Evolutionary conservation across 495 filamentous ascomycete genomes (phyloP).

Genomic region (Polyplosphaeria fusca): DNA sequence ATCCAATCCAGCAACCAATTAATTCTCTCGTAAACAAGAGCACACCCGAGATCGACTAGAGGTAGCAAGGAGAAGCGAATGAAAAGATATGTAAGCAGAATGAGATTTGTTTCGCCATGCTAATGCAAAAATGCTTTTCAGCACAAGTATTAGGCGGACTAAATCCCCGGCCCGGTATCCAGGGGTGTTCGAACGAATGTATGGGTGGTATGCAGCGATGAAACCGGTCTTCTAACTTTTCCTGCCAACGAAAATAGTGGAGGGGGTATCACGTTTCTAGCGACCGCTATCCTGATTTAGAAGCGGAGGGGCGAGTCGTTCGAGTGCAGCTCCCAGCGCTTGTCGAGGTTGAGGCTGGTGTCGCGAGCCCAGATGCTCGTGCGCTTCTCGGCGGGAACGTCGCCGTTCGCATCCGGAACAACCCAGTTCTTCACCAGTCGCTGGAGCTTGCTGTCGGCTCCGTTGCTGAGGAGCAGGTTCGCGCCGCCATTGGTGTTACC

Average conservation of each 20-base stretch:
- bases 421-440: conserved; percentile 13
- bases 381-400: conserved; percentile 14
- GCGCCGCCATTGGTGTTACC: conserved; percentile 21
- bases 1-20: too few relatives aligned
- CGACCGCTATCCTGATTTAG: neutral
- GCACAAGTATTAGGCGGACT: neutral
- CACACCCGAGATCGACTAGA: too few relatives aligned
- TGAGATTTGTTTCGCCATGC: too few relatives aligned
- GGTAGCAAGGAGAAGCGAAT: too few relatives aligned
- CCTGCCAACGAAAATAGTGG: neutral
- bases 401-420: neutral
- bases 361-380: conserved; percentile 19
- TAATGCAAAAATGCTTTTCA: neutral
- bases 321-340: conserved; percentile 16
- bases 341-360: conserved; percentile 1
- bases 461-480: conserved; percentile 39
- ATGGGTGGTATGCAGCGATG: neutral
- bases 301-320: conserved; percentile 8
- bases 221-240: neutral
- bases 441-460: conserved; percentile 16
- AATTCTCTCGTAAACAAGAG: too few relatives aligned
- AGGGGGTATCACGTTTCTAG: neutral
- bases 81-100: too few relatives aligned
- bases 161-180: neutral
- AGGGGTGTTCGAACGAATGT: neutral